These are phyloP conservation scores for Diaporthe sp. DNA, from an alignment of 2,329 filamentous ascomycete genomes.

Conservation along the genomic window DNA sequence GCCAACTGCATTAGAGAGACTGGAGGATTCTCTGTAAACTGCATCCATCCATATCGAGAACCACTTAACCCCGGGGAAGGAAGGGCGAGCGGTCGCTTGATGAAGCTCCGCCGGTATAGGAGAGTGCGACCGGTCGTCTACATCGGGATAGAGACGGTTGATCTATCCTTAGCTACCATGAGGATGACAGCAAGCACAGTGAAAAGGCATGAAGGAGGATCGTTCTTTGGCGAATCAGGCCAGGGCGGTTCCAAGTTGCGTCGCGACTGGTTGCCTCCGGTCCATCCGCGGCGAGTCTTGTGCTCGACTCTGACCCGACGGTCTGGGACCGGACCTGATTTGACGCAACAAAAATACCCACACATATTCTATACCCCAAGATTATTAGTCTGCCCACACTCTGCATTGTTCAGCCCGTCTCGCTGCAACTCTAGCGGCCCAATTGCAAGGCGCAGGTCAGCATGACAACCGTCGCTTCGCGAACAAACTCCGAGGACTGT, in stretches of 20 bases:
- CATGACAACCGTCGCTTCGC: background rate
- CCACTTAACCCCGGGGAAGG: background rate
- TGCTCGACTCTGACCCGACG: background rate
- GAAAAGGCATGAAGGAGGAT: background rate
- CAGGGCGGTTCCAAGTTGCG: background rate
- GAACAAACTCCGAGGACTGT: background rate
- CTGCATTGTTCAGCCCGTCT: background rate
- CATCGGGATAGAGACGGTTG: background rate
- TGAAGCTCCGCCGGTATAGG: conserved; percentile 7
- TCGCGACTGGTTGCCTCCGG: background rate
- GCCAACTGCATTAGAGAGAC: background rate
- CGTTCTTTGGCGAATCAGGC: background rate
- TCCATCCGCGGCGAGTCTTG: background rate
- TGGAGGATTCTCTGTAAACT: background rate
- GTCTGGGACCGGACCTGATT: background rate
- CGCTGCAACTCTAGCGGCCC: background rate
- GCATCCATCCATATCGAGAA: background rate
- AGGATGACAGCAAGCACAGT: background rate
- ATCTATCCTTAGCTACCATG: background rate
- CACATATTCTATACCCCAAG: background rate
- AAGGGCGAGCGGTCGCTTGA: background rate
- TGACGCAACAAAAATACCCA: background rate
- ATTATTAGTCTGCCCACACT: background rate
- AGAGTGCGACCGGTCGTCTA: background rate
- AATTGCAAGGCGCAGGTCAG: background rate